Evolutionary conservation across 1,284 basidiomycete species (phyloP).

Genomic region (Apiotrichum gracile): DNA sequence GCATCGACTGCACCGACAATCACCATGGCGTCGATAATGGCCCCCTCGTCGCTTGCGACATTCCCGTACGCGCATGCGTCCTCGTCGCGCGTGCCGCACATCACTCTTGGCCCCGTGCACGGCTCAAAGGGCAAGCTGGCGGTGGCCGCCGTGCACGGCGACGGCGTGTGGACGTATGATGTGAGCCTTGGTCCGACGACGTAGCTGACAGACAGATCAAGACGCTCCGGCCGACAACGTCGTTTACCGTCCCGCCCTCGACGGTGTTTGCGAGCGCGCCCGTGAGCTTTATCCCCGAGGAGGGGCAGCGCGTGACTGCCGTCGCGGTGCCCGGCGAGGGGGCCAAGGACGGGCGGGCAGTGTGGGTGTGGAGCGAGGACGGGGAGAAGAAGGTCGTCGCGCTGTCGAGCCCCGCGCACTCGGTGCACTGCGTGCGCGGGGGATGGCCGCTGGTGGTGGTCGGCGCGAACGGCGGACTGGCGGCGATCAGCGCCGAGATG

Average conservation of each 20-base stretch:
- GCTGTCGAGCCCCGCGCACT: slow-evolving; percentile 8
- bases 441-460: slow-evolving; percentile 15
- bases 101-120: slow-evolving; percentile 34
- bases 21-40: slow-evolving; percentile 36
- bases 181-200: slow-evolving; percentile 23
- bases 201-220: slow-evolving; percentile 26
- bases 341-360: slow-evolving; percentile 18
- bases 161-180: slow-evolving; percentile 48
- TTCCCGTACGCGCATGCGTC: slow-evolving; percentile 37
- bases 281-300: slow-evolving; percentile 26
- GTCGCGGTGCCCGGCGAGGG: slow-evolving; percentile 31
- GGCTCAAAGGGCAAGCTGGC: slow-evolving; percentile 31
- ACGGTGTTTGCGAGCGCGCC: slow-evolving; percentile 38
- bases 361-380: slow-evolving; percentile 45
- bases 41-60: slow-evolving; percentile 38
- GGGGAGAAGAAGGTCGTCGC: slow-evolving; percentile 19
- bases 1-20: not conserved
- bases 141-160: slow-evolving; percentile 45
- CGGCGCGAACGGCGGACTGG: slow-evolving; percentile 2
- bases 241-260: slow-evolving; percentile 43
- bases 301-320: slow-evolving; percentile 23
- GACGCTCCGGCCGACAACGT: slow-evolving; percentile 39
- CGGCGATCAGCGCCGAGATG: slow-evolving; percentile 5
- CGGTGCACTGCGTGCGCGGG: slow-evolving; percentile 1
- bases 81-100: slow-evolving; percentile 34